These are phyloP conservation scores for Pseudonitzschia multiseries DNA, from an alignment of 108 stramenopile species.

Conservation along the genomic window DNA sequence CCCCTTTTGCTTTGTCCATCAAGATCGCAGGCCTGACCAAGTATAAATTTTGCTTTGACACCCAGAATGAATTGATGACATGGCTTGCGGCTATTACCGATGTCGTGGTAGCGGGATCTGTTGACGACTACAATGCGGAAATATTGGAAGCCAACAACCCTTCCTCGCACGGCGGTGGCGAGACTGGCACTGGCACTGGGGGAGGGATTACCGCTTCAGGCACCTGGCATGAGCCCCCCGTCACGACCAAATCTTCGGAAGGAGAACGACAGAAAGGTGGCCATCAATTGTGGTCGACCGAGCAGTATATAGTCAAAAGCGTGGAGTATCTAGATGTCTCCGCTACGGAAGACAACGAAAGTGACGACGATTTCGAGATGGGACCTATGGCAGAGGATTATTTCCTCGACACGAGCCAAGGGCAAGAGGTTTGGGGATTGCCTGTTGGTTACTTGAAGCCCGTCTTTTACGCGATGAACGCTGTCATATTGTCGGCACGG, in stretches of 20 bases:
- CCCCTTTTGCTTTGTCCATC: conserved; percentile 66
- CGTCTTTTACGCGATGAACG: conserved; percentile 40
- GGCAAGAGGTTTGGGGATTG: conserved; percentile 17
- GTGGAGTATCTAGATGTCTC: conserved; percentile 13
- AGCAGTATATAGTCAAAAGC: conserved; percentile 35
- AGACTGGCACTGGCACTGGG: not conserved
- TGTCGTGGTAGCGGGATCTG: conserved; percentile 62
- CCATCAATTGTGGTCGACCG: conserved; percentile 45
- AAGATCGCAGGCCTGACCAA: conserved; percentile 65
- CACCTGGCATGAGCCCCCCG: conserved; percentile 11
- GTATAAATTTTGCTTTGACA: conserved; percentile 83
- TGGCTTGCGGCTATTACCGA: conserved; percentile 79
- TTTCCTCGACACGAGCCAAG: not conserved
- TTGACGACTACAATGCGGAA: conserved; percentile 65
- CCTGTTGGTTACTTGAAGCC: conserved; percentile 14
- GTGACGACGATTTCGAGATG: conserved; percentile 8
- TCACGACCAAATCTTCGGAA: not conserved
- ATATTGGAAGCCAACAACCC: conserved; percentile 58
- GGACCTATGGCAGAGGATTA: conserved; percentile 13
- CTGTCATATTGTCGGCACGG: conserved; percentile 45
- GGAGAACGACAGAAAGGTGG: conserved; percentile 16
- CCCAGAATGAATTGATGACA: conserved; percentile 61
- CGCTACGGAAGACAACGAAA: conserved; percentile 4
- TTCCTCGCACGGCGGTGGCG: conserved; percentile 16
- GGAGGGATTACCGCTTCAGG: not conserved